These are phyloP conservation scores for Talaromyces proteolyticus DNA, from an alignment of 495 filamentous ascomycete species.

Conservation along the genomic window DNA sequence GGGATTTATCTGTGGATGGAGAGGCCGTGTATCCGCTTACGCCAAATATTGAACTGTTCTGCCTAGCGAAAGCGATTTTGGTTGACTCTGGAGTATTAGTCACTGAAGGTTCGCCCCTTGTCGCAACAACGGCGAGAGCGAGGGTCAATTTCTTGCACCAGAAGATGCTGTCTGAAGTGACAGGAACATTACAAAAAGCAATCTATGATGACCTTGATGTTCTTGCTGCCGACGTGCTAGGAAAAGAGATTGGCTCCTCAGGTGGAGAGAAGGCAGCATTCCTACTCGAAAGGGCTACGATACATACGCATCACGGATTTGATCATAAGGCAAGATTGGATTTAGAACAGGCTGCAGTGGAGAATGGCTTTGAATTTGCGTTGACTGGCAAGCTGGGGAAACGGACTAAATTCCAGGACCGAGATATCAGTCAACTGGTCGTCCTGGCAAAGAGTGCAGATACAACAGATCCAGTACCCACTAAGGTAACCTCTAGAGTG, in stretches of 20 bases:
- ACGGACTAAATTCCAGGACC: slow-evolving; percentile 87
- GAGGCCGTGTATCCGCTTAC: slow-evolving; percentile 81
- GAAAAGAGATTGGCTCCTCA: slow-evolving; percentile 17
- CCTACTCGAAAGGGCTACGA: slow-evolving; percentile 72
- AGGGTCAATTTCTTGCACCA: slow-evolving; percentile 83
- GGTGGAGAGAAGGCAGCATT: slow-evolving; percentile 52
- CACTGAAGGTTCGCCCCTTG: slow-evolving; percentile 30
- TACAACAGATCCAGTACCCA: slow-evolving; percentile 1
- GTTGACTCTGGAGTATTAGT: slow-evolving; percentile 38
- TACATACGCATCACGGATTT: slow-evolving; percentile 79
- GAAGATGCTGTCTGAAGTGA: slow-evolving; percentile 73
- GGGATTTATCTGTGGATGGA: slow-evolving; percentile 71
- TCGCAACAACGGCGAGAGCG: slow-evolving; percentile 42
- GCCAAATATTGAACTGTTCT: slow-evolving; percentile 75
- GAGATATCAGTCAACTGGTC: slow-evolving; percentile 83
- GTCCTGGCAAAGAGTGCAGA: slow-evolving; percentile 75
- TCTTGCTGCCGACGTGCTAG: slow-evolving; percentile 38
- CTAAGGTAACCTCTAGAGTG: neutral
- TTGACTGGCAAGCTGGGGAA: slow-evolving; percentile 85
- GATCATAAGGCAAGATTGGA: slow-evolving; percentile 70
- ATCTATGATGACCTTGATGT: slow-evolving; percentile 47
- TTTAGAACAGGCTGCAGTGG: slow-evolving; percentile 55
- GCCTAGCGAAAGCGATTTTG: slow-evolving; percentile 66
- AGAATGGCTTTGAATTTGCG: slow-evolving; percentile 70
- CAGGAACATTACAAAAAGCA: slow-evolving; percentile 53